Evolutionary conservation across 768 basidiomycete genomes (phyloP).

Genomic region (Omphalotus guepiniiformis): DNA sequence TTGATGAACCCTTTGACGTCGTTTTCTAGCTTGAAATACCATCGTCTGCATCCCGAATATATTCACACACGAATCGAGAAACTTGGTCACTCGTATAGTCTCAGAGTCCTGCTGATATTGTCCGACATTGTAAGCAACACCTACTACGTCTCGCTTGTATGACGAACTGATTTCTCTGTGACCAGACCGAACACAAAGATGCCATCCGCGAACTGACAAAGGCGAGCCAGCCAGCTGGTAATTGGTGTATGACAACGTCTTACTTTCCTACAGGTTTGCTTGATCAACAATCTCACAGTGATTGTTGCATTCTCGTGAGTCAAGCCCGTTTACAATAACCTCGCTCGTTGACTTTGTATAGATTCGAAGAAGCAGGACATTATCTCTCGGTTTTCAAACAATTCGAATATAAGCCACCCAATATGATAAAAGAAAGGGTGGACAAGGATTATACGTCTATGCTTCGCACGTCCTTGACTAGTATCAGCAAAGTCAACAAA

Average conservation of each 20-base stretch:
- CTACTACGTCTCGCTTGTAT: not conserved
- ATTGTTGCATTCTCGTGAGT: conserved; percentile 89
- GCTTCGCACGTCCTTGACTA: conserved; percentile 78
- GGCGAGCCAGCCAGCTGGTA: conserved; percentile 28
- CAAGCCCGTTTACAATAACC: too few relatives aligned
- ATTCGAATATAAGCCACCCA: conserved; percentile 90
- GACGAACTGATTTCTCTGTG: not conserved
- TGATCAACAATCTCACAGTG: conserved; percentile 91
- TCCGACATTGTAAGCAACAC: conserved; percentile 76
- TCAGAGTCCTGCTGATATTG: conserved; percentile 82
- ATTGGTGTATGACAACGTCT: not conserved
- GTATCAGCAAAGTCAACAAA: conserved; percentile 92
- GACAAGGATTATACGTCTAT: conserved; percentile 86
- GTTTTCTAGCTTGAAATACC: conserved; percentile 73
- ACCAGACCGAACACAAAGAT: conserved; percentile 87
- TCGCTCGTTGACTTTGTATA: conserved; percentile 25
- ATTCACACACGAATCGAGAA: conserved; percentile 88
- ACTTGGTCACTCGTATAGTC: conserved; percentile 74
- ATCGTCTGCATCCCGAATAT: conserved; percentile 96
- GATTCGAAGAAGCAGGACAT: conserved; percentile 86
- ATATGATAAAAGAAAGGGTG: conserved; percentile 90
- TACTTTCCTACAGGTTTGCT: conserved; percentile 49
- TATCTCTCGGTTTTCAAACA: conserved; percentile 91
- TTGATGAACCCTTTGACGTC: not conserved
- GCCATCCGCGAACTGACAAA: conserved; percentile 92